Conservation (phyloP, 495 filamentous ascomycete genomes). For the Polyplosphaeria fusca region DNA sequence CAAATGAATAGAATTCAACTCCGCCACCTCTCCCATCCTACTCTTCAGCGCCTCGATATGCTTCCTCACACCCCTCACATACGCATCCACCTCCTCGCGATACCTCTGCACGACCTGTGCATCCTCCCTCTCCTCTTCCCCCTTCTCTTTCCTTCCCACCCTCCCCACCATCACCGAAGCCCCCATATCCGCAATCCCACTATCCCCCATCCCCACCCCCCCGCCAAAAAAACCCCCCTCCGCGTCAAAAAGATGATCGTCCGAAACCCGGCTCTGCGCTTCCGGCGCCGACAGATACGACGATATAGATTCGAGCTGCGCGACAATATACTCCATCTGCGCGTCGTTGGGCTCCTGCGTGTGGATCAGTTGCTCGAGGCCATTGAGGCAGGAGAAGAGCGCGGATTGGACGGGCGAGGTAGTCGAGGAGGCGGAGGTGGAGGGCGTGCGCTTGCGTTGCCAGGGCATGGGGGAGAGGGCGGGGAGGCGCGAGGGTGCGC, state of each 20-base stretch:
- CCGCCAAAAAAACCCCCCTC: background rate
- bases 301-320: slow-evolving; percentile 8
- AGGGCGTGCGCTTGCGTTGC: background rate
- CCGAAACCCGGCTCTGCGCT: background rate
- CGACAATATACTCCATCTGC: slow-evolving; percentile 20
- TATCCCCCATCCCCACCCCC: background rate
- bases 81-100: slow-evolving; percentile 3
- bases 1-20: slow-evolving; percentile 15
- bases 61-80: slow-evolving; percentile 8
- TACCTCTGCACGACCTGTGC: background rate
- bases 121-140: background rate
- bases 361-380: slow-evolving; percentile 13
- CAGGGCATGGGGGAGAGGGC: slow-evolving; percentile 11
- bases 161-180: background rate
- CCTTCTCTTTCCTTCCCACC: background rate
- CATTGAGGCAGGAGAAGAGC: slow-evolving; percentile 8
- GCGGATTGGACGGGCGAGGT: slow-evolving; percentile 6
- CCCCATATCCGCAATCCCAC: no score
- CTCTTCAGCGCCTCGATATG: slow-evolving; percentile 1
- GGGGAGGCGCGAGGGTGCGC: background rate
- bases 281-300: background rate
- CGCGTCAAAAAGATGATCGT: background rate
- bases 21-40: slow-evolving; percentile 12
- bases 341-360: slow-evolving; percentile 7
- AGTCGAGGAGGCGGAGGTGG: background rate